A percentile compares a stretch with the other conserved stretches of the same genome.
Conservation (phyloP, 129 eudicot species). For the Solidago caesia region DNA sequence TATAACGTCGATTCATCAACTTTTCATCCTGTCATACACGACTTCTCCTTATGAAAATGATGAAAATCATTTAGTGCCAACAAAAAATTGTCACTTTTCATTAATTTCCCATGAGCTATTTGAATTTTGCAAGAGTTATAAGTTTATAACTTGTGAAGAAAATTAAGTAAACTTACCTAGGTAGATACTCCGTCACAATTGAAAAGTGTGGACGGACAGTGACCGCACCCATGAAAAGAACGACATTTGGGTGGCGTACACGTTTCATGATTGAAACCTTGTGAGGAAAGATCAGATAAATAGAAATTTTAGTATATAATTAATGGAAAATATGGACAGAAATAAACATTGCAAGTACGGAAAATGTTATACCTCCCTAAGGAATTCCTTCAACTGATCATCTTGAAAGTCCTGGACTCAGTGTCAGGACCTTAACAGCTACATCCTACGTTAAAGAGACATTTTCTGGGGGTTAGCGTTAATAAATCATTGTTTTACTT, state of each 20-base stretch:
- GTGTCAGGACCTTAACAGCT: constrained; percentile 84
- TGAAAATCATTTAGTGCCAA: background rate
- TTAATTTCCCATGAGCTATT: background rate
- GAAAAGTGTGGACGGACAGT: constrained; percentile 92
- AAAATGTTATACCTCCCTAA: constrained; percentile 67
- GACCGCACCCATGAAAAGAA: constrained; percentile 98
- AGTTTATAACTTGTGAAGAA: background rate
- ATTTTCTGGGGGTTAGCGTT: too few species aligned
- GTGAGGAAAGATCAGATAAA: background rate
- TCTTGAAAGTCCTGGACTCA: constrained; percentile 76
- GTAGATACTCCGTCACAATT: constrained; percentile 88
- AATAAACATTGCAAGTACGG: background rate
- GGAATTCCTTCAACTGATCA: constrained; percentile 84
- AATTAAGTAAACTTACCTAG: constrained; percentile 48
- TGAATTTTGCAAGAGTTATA: constrained; percentile 7
- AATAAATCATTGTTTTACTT: too few species aligned
- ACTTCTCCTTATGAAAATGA: background rate
- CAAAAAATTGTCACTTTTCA: background rate
- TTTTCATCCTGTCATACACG: background rate
- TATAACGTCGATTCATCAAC: background rate
- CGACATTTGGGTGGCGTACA: constrained; percentile 97
- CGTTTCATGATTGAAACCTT: constrained; percentile 98
- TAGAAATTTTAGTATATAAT: too few species aligned
- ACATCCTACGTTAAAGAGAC: constrained; percentile 58
- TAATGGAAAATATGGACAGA: too few species aligned